Evolutionary conservation across 192 early-diverging fungal species (phyloP).

Genomic region (Kappamyces sp.): DNA sequence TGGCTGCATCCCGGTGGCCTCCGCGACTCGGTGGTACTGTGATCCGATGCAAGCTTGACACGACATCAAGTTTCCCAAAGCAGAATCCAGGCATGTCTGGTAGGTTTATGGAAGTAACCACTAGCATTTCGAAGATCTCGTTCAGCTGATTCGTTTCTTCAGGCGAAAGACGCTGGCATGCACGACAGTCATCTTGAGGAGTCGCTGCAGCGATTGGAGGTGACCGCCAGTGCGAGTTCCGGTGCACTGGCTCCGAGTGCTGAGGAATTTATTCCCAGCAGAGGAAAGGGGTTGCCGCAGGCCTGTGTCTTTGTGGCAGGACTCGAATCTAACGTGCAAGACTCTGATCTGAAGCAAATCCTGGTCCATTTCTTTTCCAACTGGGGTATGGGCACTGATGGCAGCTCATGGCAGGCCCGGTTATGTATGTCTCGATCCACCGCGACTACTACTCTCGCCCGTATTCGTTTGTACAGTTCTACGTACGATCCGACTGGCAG

Average conservation of each 20-base stretch:
- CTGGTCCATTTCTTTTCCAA: conserved; percentile 55
- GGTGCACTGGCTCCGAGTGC: no score
- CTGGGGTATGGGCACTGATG: conserved; percentile 42
- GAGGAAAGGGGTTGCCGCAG: conserved; percentile 26
- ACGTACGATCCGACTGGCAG: conserved; percentile 27
- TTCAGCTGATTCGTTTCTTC: background rate
- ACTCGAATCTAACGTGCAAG: conserved; percentile 45
- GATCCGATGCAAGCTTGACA: background rate
- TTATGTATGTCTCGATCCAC: conserved; percentile 68
- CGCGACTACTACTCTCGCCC: conserved; percentile 66
- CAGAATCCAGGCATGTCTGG: no score
- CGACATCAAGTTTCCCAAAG: no score
- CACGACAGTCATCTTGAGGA: background rate
- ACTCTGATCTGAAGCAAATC: conserved; percentile 44
- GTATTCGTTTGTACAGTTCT: conserved; percentile 76
- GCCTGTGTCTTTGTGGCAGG: conserved; percentile 74
- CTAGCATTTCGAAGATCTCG: background rate
- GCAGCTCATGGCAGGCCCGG: background rate
- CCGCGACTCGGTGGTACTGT: background rate
- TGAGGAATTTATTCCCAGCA: background rate
- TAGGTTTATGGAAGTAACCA: background rate
- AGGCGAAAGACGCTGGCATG: background rate
- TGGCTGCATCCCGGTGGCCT: background rate
- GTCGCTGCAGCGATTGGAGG: background rate
- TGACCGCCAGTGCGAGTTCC: background rate